Evolutionary conservation across 2,329 filamentous ascomycete genomes (phyloP).

Genomic region (Hymenoscyphus linearis): DNA sequence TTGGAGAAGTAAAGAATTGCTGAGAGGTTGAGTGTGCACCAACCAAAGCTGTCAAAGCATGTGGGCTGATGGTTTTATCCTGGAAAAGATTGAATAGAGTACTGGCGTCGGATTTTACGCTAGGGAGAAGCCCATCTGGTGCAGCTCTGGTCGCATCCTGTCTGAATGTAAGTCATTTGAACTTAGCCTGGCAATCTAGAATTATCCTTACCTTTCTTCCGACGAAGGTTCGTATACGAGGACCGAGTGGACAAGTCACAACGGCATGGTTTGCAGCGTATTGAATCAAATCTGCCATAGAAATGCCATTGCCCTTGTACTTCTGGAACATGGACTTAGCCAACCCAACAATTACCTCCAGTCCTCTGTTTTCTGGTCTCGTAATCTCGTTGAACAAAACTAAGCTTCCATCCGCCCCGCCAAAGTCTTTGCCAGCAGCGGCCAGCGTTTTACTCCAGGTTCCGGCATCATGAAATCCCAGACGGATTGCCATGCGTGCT

Average conservation of each 20-base stretch:
- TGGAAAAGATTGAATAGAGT: constrained; percentile 31
- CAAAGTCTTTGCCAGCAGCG: constrained; percentile 24
- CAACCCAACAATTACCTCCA: constrained; percentile 39
- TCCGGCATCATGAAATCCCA: constrained; percentile 45
- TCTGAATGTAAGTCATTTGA: neutral
- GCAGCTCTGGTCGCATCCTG: constrained; percentile 38
- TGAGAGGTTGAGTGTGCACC: constrained; percentile 49
- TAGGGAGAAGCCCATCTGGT: constrained; percentile 22
- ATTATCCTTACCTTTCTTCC: constrained; percentile 35
- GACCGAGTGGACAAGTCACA: constrained; percentile 46
- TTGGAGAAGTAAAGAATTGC: constrained; percentile 41
- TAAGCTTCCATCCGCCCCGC: constrained; percentile 44
- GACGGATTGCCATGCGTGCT: constrained; percentile 41
- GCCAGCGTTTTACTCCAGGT: constrained; percentile 36
- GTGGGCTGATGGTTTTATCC: constrained; percentile 46
- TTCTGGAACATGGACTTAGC: constrained; percentile 30
- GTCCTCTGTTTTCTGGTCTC: constrained; percentile 42
- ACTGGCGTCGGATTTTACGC: constrained; percentile 37
- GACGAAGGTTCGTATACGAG: constrained; percentile 45
- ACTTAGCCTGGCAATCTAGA: neutral
- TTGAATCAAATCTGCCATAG: constrained; percentile 51
- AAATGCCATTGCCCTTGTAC: constrained; percentile 39
- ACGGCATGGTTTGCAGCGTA: constrained; percentile 34
- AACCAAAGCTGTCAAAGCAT: constrained; percentile 46
- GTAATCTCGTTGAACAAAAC: constrained; percentile 36